These are phyloP conservation scores for Viridothelium virens DNA, from an alignment of 495 filamentous ascomycete species.

Conservation along the genomic window DNA sequence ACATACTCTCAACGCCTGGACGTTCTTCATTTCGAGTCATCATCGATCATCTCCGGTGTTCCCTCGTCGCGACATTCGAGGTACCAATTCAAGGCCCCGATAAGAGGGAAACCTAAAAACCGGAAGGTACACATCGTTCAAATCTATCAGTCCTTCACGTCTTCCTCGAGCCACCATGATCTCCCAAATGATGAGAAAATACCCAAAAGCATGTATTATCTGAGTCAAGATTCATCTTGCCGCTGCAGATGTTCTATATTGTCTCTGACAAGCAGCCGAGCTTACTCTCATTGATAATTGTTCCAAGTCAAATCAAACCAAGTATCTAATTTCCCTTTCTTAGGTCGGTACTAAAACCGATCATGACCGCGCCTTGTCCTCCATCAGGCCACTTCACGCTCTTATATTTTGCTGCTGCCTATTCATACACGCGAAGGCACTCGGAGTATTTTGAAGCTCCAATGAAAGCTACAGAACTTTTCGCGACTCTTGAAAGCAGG, in stretches of 20 bases:
- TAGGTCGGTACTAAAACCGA: neutral
- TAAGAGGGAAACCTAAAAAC: no score
- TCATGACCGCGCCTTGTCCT: constrained; percentile 35
- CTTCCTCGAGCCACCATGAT: neutral
- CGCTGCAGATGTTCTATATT: neutral
- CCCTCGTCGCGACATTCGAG: no score
- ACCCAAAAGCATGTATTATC: constrained; percentile 16
- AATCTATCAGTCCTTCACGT: neutral
- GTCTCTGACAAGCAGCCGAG: neutral
- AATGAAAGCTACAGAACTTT: constrained; percentile 57
- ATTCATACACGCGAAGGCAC: constrained; percentile 61
- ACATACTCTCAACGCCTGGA: no score
- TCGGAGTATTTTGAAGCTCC: constrained; percentile 69
- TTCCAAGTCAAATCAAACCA: no score
- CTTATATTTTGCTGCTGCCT: constrained; percentile 79
- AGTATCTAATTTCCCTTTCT: no score
- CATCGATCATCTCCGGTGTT: no score
- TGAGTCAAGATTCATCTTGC: neutral
- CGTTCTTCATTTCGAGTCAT: no score
- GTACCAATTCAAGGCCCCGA: no score
- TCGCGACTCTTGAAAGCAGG: constrained; percentile 59
- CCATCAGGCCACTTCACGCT: constrained; percentile 61
- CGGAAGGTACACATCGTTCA: no score
- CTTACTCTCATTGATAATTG: no score
- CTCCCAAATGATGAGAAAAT: no score